Base-by-base conservation (phyloP, 345 rosid species). In the Populus alba region DNA sequence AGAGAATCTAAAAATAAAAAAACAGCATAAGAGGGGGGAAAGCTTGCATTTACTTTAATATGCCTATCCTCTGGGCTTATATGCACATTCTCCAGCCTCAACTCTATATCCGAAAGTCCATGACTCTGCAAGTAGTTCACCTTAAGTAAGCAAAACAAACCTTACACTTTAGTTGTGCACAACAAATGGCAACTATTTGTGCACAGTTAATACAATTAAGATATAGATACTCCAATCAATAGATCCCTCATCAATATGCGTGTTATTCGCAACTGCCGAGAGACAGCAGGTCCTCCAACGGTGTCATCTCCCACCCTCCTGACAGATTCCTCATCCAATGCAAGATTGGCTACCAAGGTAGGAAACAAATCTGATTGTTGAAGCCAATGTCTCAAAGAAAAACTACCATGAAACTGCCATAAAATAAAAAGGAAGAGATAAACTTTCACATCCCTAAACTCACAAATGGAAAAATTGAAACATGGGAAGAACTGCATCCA, bases 41-140 rank as follows among this genome's bases (percentile, higher is more conserved):
- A 78, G 37, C 20, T 31, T 51, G 23, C 20, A 81, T 83, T 81
- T 79, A 93, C 99, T 87, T 95, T 95, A 79, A 95, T 89, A 85
- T 95, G 99, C 84, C 97, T 87, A 80, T 95, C 99, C 75, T 92
- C 92, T 2, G 98, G 99, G 88, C 98, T 91, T 75, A 95, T 86
- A 57, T 95, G 98, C 71, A 95, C 94, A 85, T 95, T 95, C 85
- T 95, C 98, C 87, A 95, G 83, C 85, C 98, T 92, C 85, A 95
- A 75, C 87, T 91, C 99, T 7, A 97, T 93, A 87, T 93, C 98
- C 57, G 98, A 97, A 84, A 95, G 95, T 66, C 99, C 98, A 78
- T 95, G 95, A 81, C 97, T 93, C 73, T 93, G 99, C 88, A 95
- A 90, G 92, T 93, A 95, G 79, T 93, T 95, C 75, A 95, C 99